phyloP scores from a whole-genome alignment of 2,329 filamentous ascomycete species.

The Stachybotrys chartarum region DNA sequence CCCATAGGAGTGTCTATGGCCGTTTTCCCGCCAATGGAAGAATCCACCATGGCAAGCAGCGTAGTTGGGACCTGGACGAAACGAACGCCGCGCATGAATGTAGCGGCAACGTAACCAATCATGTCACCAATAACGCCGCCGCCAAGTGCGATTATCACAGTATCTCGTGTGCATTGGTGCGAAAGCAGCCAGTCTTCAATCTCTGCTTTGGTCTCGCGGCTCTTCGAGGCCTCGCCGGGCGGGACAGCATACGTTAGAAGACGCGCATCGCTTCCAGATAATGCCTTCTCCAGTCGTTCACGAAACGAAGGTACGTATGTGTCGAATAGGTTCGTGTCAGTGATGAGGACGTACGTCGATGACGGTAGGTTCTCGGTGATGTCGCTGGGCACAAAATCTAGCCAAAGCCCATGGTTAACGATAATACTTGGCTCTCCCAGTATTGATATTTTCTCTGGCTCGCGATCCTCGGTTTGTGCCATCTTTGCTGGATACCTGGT shows the following conservation, averaged over 20 bases:
- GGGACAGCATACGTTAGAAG: slow-evolving; percentile 82
- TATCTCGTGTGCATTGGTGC: slow-evolving; percentile 89
- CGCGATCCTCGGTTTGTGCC: slow-evolving; percentile 14
- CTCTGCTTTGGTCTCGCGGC: slow-evolving; percentile 84
- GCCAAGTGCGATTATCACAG: slow-evolving; percentile 87
- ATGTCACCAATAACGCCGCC: slow-evolving; percentile 97
- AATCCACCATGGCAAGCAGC: slow-evolving; percentile 94
- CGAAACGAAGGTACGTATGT: slow-evolving; percentile 77
- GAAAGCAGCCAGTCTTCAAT: slow-evolving; percentile 97
- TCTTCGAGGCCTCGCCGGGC: slow-evolving; percentile 90
- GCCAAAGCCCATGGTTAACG: slow-evolving; percentile 87
- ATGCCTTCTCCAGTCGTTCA: slow-evolving; percentile 23
- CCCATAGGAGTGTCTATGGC: slow-evolving; percentile 94
- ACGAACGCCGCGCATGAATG: slow-evolving; percentile 95
- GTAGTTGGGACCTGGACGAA: slow-evolving; percentile 97
- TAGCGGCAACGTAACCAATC: slow-evolving; percentile 95
- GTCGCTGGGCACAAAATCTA: slow-evolving; percentile 72
- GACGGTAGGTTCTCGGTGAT: slow-evolving; percentile 70
- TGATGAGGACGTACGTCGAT: slow-evolving; percentile 93
- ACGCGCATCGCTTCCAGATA: slow-evolving; percentile 38
- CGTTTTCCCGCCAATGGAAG: slow-evolving; percentile 96
- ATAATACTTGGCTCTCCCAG: slow-evolving; percentile 86
- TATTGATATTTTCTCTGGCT: slow-evolving; percentile 63
- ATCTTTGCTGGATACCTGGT: slow-evolving; percentile 9
- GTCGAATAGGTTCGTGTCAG: slow-evolving; percentile 83